Evolutionary conservation across 805 yeast genomes (phyloP).

Genomic region (Torulaspora quercuum): DNA sequence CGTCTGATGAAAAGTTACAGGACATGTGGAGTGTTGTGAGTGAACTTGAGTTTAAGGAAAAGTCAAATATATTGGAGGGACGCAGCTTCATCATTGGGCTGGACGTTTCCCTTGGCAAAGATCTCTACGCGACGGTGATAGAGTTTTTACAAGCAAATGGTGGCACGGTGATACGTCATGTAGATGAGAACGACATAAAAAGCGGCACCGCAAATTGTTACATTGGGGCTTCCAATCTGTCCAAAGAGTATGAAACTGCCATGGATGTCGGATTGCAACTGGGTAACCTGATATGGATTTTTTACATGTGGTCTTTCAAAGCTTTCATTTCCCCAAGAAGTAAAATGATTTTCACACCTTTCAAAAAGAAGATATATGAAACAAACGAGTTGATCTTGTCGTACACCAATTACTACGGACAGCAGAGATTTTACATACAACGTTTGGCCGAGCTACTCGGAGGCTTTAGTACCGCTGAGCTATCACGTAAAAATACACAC

Average conservation of each 20-base stretch:
- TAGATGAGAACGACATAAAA: conserved; percentile 22
- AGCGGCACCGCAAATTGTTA: conserved; percentile 43
- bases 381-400: conserved; percentile 56
- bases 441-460: conserved; percentile 65
- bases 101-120: conserved; percentile 54
- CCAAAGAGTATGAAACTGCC: conserved; percentile 51
- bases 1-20: conserved; percentile 14
- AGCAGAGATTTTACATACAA: conserved; percentile 70
- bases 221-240: conserved; percentile 61
- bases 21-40: conserved; percentile 15
- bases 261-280: conserved; percentile 40
- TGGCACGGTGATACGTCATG: conserved; percentile 43
- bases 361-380: conserved; percentile 44
- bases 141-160: conserved; percentile 50
- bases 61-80: conserved; percentile 38
- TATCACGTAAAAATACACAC: conserved; percentile 65
- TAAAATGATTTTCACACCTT: conserved; percentile 69
- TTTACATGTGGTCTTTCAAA: conserved; percentile 55
- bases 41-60: conserved; percentile 13
- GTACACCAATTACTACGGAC: conserved; percentile 81
- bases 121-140: conserved; percentile 40
- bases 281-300: conserved; percentile 77
- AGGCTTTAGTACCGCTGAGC: conserved; percentile 65
- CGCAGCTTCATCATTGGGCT: conserved; percentile 49
- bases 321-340: conserved; percentile 53